Evolutionary conservation across 1,139 yeast species (phyloP).

Genomic region (Pneumocystis murina): DNA sequence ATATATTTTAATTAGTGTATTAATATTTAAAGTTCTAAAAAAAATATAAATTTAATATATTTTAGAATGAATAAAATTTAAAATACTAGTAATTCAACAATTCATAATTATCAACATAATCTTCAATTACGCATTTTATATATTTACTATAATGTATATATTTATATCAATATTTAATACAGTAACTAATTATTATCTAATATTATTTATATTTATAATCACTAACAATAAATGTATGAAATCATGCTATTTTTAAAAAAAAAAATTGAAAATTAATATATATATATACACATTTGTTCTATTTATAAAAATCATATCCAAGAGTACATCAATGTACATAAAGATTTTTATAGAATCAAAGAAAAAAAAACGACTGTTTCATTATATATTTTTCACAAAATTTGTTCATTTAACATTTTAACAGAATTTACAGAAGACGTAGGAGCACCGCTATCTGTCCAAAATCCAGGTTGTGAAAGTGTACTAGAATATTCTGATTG

Average conservation of each 20-base stretch:
- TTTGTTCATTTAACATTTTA: background rate
- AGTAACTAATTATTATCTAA: no score
- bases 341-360: background rate
- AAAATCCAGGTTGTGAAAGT: background rate
- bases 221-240: background rate
- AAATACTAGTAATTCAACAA: no score
- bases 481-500: background rate
- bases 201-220: no score
- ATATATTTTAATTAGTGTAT: no score
- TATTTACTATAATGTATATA: no score
- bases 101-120: no score
- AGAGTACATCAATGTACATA: background rate
- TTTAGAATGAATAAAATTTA: no score
- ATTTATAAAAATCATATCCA: background rate
- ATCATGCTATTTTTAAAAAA: background rate
- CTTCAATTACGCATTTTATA: no score
- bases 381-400: background rate
- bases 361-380: background rate
- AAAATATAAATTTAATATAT: no score
- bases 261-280: background rate
- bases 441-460: background rate
- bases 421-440: background rate
- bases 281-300: background rate
- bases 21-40: no score
- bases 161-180: no score